These are phyloP conservation scores for Rhododendron kiyosumense DNA, from an alignment of 148 eudicot species.

Conservation along the genomic window DNA sequence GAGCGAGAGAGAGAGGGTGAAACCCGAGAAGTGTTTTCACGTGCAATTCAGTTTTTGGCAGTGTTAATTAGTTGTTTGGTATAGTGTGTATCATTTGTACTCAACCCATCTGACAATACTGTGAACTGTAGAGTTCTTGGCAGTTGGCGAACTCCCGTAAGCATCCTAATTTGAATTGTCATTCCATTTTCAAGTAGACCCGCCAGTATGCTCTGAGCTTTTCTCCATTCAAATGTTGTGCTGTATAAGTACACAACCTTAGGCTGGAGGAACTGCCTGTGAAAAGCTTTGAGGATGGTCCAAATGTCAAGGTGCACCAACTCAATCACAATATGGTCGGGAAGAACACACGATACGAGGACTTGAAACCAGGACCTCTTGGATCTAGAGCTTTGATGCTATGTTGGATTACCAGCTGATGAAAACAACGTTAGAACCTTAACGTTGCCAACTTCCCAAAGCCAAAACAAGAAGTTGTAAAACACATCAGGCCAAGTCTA, in stretches of 20 bases:
- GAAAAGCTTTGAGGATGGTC: not conserved
- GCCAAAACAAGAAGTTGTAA: not conserved
- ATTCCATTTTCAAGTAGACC: not conserved
- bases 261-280: not conserved
- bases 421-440: not conserved
- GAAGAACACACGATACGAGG: not conserved
- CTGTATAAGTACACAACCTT: not conserved
- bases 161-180: not conserved
- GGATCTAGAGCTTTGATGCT: not conserved
- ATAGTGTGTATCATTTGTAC: not conserved
- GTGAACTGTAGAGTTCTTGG: not conserved
- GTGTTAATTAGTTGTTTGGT: not conserved
- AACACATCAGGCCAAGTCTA: not conserved
- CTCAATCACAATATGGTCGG: not conserved
- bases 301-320: not conserved
- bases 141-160: not conserved
- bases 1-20: not conserved
- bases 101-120: not conserved
- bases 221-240: not conserved
- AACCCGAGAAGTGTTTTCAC: not conserved
- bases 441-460: not conserved
- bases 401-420: not conserved
- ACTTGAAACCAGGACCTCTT: not conserved
- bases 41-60: not conserved
- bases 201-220: not conserved